phyloP scores from a whole-genome alignment of 2,329 filamentous ascomycete species.

The Thyridium curvatum region DNA sequence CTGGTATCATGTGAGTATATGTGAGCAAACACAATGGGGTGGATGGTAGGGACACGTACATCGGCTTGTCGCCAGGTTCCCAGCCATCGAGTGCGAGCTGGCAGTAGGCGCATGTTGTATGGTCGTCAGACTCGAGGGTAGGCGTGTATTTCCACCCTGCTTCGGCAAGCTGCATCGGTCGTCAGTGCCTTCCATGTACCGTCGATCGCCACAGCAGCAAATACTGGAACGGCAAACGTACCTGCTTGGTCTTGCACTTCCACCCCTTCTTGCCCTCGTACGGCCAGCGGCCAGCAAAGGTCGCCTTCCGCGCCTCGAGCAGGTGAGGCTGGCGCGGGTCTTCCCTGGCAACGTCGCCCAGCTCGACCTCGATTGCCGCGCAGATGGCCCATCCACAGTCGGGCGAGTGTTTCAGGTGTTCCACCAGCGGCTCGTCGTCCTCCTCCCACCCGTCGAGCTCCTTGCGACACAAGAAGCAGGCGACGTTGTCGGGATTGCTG shows the following conservation, averaged over 20 bases:
- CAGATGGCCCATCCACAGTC: conserved; percentile 84
- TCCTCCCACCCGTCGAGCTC: conserved; percentile 89
- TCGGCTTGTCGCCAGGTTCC: conserved; percentile 87
- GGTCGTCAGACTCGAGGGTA: conserved; percentile 74
- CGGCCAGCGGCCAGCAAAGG: conserved; percentile 82
- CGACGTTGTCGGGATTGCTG: conserved; percentile 76
- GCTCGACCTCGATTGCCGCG: conserved; percentile 52
- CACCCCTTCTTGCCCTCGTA: conserved; percentile 84
- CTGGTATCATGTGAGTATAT: conserved; percentile 31
- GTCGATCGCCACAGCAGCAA: background rate
- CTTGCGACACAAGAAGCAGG: conserved; percentile 81
- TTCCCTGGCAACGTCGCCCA: conserved; percentile 57
- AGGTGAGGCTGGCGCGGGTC: conserved; percentile 70
- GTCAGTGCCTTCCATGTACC: conserved; percentile 1
- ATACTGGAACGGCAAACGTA: conserved; percentile 26
- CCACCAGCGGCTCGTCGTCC: conserved; percentile 72
- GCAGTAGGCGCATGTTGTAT: conserved; percentile 89
- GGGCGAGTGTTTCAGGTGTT: conserved; percentile 78
- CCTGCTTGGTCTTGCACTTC: conserved; percentile 86
- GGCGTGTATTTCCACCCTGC: conserved; percentile 95
- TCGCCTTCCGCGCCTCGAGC: conserved; percentile 70
- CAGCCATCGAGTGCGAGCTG: conserved; percentile 85
- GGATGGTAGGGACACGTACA: conserved; percentile 44
- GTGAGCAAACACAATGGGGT: background rate
- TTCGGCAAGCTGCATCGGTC: conserved; percentile 63